These are phyloP conservation scores for Phascolomyces articulosus DNA, from an alignment of 371 early-diverging fungal genomes.

Conservation along the genomic window DNA sequence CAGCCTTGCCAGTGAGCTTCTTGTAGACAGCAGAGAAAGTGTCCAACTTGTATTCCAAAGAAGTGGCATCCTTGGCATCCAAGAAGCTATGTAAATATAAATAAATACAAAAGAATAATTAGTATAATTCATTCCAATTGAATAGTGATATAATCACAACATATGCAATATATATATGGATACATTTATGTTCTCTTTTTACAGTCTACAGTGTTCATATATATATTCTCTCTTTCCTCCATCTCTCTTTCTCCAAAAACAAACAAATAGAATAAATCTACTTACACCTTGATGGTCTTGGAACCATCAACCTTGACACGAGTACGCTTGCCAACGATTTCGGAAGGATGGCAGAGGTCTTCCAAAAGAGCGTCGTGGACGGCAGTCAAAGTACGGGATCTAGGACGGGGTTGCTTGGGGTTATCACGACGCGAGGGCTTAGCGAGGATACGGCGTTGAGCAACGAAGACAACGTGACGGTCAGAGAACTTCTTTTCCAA, in stretches of 20 bases:
- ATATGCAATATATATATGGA: no score
- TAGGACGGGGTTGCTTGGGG: slow-evolving; percentile 91
- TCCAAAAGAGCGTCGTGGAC: slow-evolving; percentile 97
- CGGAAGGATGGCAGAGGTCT: slow-evolving; percentile 97
- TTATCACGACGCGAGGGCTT: slow-evolving; percentile 89
- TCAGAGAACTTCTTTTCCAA: slow-evolving; percentile 99
- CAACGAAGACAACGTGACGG: slow-evolving; percentile 95
- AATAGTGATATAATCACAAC: no score
- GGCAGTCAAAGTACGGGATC: slow-evolving; percentile 94
- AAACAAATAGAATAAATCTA: slow-evolving; percentile 5
- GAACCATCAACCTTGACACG: slow-evolving; percentile 94
- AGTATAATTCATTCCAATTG: no score
- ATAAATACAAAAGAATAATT: not conserved
- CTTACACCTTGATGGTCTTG: slow-evolving; percentile 92
- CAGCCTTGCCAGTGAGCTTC: slow-evolving; percentile 96
- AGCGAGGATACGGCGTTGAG: slow-evolving; percentile 90
- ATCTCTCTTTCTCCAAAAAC: not conserved
- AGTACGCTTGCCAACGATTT: slow-evolving; percentile 97
- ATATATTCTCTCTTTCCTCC: no score
- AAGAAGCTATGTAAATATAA: slow-evolving; percentile 67
- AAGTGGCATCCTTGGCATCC: slow-evolving; percentile 96
- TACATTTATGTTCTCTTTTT: no score
- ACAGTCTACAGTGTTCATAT: no score
- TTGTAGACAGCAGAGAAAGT: slow-evolving; percentile 96
- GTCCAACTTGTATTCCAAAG: slow-evolving; percentile 97